phyloP scores from a whole-genome alignment of 768 basidiomycete species.

The Calocybe gangraenosa region DNA sequence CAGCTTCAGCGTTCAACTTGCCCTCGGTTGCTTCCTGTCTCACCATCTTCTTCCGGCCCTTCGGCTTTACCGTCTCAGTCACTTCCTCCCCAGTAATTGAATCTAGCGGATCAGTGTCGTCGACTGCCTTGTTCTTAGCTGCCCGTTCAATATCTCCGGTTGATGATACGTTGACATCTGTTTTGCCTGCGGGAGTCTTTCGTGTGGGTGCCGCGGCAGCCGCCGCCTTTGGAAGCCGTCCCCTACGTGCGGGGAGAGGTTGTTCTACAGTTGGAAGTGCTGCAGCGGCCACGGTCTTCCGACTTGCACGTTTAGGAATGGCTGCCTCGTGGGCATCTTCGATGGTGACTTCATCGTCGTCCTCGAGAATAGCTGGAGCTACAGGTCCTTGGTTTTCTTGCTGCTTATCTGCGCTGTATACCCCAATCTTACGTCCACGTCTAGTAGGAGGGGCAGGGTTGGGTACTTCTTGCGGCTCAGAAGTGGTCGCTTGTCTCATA shows the following conservation, averaged over 20 bases:
- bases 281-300: conserved; percentile 6
- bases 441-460: conserved; percentile 6
- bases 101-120: conserved; percentile 13
- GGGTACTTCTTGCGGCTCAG: conserved; percentile 20
- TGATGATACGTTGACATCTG: conserved; percentile 9
- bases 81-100: conserved; percentile 16
- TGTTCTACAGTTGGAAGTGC: conserved; percentile 1
- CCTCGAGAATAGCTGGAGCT: conserved; percentile 4
- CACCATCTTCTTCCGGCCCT: conserved; percentile 18
- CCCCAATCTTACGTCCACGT: conserved; percentile 18
- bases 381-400: conserved; percentile 9
- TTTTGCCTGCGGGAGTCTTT: conserved; percentile 1
- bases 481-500: conserved; percentile 16
- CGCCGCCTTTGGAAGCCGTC: conserved; percentile 8
- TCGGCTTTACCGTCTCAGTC: conserved; percentile 13
- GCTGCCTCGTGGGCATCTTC: not conserved
- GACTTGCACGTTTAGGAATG: conserved; percentile 4
- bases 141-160: conserved; percentile 13
- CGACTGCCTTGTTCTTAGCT: conserved; percentile 10
- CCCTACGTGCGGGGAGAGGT: conserved; percentile 5
- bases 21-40: conserved; percentile 11
- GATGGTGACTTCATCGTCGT: conserved; percentile 3
- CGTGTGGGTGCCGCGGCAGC: not conserved
- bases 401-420: conserved; percentile 10
- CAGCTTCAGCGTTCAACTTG: no score